Evolutionary conservation across 768 basidiomycete species (phyloP).

Genomic region (Boletus pseudopeckii): DNA sequence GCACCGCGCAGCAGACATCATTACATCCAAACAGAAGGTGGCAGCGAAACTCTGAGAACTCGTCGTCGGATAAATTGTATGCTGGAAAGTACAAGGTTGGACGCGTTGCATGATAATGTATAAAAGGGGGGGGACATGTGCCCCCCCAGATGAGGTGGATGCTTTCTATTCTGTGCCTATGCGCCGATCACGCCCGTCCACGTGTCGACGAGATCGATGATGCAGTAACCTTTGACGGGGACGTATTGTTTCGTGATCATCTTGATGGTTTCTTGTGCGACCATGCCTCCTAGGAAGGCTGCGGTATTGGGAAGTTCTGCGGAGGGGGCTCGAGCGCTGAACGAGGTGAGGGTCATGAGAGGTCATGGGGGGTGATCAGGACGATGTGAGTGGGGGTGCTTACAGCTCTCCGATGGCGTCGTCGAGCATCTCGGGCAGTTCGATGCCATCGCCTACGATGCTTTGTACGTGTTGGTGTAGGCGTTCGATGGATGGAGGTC

Average conservation of each 20-base stretch:
- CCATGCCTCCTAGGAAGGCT: constrained; percentile 88
- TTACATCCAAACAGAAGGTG: not conserved
- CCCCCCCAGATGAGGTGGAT: not conserved
- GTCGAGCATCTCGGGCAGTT: constrained; percentile 53
- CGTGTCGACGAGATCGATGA: constrained; percentile 80
- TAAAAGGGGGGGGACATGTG: not conserved
- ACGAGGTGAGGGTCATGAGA: not conserved
- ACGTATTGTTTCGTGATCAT: constrained; percentile 95
- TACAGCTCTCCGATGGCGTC: constrained; percentile 78
- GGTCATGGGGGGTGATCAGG: not conserved
- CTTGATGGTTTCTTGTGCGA: constrained; percentile 97
- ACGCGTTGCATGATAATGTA: not conserved
- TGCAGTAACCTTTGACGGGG: constrained; percentile 80
- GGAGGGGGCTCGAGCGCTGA: constrained; percentile 71
- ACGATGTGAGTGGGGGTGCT: constrained; percentile 28
- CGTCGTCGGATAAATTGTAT: not conserved
- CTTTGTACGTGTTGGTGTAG: constrained; percentile 50
- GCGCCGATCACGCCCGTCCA: constrained; percentile 59
- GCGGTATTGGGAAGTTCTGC: constrained; percentile 92
- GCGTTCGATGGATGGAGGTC: constrained; percentile 45
- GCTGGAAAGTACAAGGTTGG: not conserved
- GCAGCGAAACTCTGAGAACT: not conserved
- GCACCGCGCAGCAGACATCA: constrained; percentile 6
- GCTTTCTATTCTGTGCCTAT: constrained; percentile 4
- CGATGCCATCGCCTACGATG: constrained; percentile 46